Evolutionary conservation across 1,284 basidiomycete species (phyloP).

Genomic region (Naganishia liquefaciens): DNA sequence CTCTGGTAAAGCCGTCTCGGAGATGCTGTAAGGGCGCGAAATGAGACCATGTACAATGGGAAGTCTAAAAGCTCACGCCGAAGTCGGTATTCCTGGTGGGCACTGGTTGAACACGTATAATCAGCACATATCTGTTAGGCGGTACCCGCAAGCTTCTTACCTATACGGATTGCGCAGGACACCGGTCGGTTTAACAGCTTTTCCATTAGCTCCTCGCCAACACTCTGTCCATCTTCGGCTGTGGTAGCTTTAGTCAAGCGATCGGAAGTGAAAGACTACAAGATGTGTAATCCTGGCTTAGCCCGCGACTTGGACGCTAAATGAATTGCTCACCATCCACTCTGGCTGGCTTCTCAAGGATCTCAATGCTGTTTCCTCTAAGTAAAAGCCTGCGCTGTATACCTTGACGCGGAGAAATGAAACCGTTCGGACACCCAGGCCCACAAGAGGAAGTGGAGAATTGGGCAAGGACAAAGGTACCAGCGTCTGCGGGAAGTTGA

Average conservation of each 20-base stretch:
- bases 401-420: slow-evolving; percentile 59
- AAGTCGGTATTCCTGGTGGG: slow-evolving; percentile 60
- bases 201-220: slow-evolving; percentile 46
- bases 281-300: background rate
- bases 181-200: slow-evolving; percentile 43
- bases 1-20: slow-evolving; percentile 58
- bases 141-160: slow-evolving; percentile 36
- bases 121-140: background rate
- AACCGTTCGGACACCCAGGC: slow-evolving; percentile 59
- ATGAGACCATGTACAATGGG: background rate
- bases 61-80: slow-evolving; percentile 36
- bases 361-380: slow-evolving; percentile 46
- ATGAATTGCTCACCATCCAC: slow-evolving; percentile 41
- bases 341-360: slow-evolving; percentile 38
- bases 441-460: slow-evolving; percentile 53
- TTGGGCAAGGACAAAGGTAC: slow-evolving; percentile 36
- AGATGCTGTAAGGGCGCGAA: slow-evolving; percentile 49
- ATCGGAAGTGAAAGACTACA: slow-evolving; percentile 29
- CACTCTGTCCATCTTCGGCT: slow-evolving; percentile 34
- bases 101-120: slow-evolving; percentile 41
- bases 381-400: slow-evolving; percentile 59
- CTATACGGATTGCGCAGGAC: slow-evolving; percentile 51
- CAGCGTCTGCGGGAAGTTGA: slow-evolving; percentile 47
- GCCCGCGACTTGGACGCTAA: background rate
- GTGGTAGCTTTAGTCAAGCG: slow-evolving; percentile 36